Percentiles rank a stretch among this genome's conserved stretches.
Evolutionary conservation across 805 yeast genomes (phyloP).

Genomic region (Wickerhamiella musiphila): DNA sequence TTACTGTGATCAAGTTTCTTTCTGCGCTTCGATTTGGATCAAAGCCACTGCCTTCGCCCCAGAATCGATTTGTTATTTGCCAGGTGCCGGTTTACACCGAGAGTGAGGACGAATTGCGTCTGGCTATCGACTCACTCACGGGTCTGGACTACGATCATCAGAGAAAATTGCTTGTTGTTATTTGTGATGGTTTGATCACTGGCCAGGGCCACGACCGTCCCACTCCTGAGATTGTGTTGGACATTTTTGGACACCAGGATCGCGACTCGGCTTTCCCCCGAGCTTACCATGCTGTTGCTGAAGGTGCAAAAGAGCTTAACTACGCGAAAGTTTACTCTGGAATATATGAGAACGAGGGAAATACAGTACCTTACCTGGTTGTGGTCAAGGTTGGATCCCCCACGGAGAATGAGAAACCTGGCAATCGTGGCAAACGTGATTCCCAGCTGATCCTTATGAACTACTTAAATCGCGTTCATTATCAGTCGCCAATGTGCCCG

Average conservation of each 20-base stretch:
- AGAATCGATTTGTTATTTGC: conserved; percentile 26
- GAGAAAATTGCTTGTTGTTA: conserved; percentile 35
- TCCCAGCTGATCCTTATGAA: conserved; percentile 43
- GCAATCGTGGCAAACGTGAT: conserved; percentile 51
- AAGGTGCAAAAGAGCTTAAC: conserved; percentile 40
- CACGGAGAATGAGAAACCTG: conserved; percentile 32
- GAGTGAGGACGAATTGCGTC: conserved; percentile 35
- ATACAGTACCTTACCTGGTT: conserved; percentile 34
- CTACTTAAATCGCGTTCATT: conserved; percentile 40
- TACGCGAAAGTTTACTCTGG: conserved; percentile 50
- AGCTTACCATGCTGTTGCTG: conserved; percentile 39
- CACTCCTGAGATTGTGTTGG: conserved; percentile 38
- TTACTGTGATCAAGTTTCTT: conserved; percentile 25
- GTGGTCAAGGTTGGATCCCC: conserved; percentile 43
- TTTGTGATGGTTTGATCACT: conserved; percentile 44
- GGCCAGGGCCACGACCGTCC: conserved; percentile 42
- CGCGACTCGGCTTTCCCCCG: conserved; percentile 33
- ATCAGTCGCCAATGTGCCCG: conserved; percentile 41
- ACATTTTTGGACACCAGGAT: conserved; percentile 28
- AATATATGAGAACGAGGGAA: conserved; percentile 37
- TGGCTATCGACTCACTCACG: conserved; percentile 41
- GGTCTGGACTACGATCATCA: conserved; percentile 38
- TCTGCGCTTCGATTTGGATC: conserved; percentile 25
- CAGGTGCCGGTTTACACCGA: conserved; percentile 37
- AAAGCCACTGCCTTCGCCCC: conserved; percentile 22